Percentiles rank a stretch among this genome's conserved stretches.
Evolutionary conservation across 2,329 filamentous ascomycete genomes (phyloP).

Genomic region (Apiospora kogelbergensis): DNA sequence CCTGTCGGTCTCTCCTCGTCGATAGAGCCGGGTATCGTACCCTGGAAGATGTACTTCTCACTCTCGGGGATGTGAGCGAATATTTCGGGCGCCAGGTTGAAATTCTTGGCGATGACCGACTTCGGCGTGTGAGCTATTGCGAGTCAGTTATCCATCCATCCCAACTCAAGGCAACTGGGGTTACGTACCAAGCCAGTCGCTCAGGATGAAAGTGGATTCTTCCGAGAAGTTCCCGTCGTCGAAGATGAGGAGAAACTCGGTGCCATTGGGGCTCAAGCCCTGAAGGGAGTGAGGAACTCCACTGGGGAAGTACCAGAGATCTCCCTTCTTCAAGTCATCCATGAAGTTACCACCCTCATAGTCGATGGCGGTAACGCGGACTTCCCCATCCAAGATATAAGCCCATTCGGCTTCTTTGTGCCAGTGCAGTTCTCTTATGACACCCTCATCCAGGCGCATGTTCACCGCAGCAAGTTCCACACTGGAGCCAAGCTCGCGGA

Average conservation of each 20-base stretch:
- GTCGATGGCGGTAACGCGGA: slow-evolving; percentile 72
- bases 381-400: slow-evolving; percentile 69
- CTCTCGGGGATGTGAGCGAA: slow-evolving; percentile 66
- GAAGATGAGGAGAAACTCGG: slow-evolving; percentile 60
- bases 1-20: slow-evolving; percentile 63
- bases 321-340: slow-evolving; percentile 73
- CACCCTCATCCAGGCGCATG: slow-evolving; percentile 72
- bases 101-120: slow-evolving; percentile 72
- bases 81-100: slow-evolving; percentile 68
- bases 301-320: slow-evolving; percentile 79
- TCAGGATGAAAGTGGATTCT: slow-evolving; percentile 70
- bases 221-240: slow-evolving; percentile 49
- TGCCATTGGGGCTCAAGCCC: slow-evolving; percentile 65
- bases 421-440: slow-evolving; percentile 78
- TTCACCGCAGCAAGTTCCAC: slow-evolving; percentile 75
- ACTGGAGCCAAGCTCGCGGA: slow-evolving; percentile 63
- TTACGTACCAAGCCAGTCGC: slow-evolving; percentile 65
- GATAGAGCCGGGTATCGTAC: slow-evolving; percentile 62
- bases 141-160: neutral
- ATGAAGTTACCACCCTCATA: slow-evolving; percentile 75
- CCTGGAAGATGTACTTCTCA: slow-evolving; percentile 79
- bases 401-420: slow-evolving; percentile 81
- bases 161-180: slow-evolving; percentile 14
- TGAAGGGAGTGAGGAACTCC: slow-evolving; percentile 78
- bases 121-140: slow-evolving; percentile 66